Base-by-base conservation (phyloP, 2,329 filamentous ascomycete genomes). In the Fusarium sp. region DNA sequence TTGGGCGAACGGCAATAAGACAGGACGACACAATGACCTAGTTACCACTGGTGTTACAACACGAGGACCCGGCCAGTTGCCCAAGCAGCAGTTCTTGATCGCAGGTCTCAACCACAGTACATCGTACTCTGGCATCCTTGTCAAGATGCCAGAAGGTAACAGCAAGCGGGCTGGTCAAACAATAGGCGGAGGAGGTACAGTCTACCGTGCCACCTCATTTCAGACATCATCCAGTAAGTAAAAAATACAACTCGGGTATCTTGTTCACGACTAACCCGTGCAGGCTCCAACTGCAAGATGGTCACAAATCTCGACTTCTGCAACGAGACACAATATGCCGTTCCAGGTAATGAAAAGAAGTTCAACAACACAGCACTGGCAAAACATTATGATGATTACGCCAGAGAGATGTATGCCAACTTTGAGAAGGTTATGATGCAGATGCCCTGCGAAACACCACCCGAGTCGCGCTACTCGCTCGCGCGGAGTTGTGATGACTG, bases 231-330 rank as follows among this genome's bases (percentile, higher is more conserved):
- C 89, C 66, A 88, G 93, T 95, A 85, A 78, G 86, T 78, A 32
- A 6, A 18, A 38, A 29, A 34, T n/a, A 27, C 22, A 9, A 9
- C 25, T 16, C 18, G n/a, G n/a, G 12, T 8, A 29, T 12, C n/a
- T 34, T 15, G 29, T 18, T 46, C 22, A 45, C 22, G 16, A 49
- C 65, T 66, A 53, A 70, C 43, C 5, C 64, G 69, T 32, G 2
- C 74, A 89, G 93, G 92, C 63, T 88, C 89, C 64, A 97, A 95
- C 76, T 99, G 96, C 79, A 91, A 91, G 64, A 86, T 99, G 43
- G 86, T 98, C 47, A 95, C 91, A 79, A 91, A 97, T 76, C 88
- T 99, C n/a, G 85, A 90, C 0, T 97, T 98, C 79, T 99, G 96
- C 82, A 88, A 91, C 72, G 89, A 95, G 74, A 92, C 95, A 50